Conservation (phyloP, 2,329 filamentous ascomycete species). For the Pyrenochaeta sp. region DNA sequence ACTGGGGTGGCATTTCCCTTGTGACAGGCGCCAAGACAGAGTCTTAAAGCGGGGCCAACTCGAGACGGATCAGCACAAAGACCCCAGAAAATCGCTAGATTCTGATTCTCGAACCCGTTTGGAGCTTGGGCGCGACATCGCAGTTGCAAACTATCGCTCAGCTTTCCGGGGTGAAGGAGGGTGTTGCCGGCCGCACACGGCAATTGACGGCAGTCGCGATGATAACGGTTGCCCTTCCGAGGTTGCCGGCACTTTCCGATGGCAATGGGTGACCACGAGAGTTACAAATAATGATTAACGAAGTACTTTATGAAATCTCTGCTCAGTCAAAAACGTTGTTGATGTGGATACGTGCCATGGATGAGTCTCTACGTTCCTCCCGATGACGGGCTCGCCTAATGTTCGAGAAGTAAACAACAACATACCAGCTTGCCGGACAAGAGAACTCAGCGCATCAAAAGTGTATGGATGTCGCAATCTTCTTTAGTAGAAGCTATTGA, state of each 20-base stretch:
- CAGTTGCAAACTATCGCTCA: slow-evolving; percentile 12
- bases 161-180: slow-evolving; percentile 27
- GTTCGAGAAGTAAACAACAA: too few species aligned
- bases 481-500: too few species aligned
- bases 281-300: too few species aligned
- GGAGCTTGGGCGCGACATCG: slow-evolving; percentile 7
- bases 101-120: background rate
- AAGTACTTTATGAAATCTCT: background rate
- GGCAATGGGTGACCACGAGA: too few species aligned
- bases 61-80: slow-evolving; percentile 27
- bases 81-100: slow-evolving; percentile 10
- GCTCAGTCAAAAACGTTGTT: background rate
- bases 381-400: too few species aligned
- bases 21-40: slow-evolving; percentile 45
- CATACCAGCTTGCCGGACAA: too few species aligned
- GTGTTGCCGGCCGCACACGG: slow-evolving; percentile 30
- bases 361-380: too few species aligned
- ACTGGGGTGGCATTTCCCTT: slow-evolving; percentile 42
- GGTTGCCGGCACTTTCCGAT: slow-evolving; percentile 19
- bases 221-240: slow-evolving; percentile 17
- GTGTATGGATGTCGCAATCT: too few species aligned
- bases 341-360: too few species aligned
- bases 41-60: slow-evolving; percentile 34
- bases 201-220: slow-evolving; percentile 34
- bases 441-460: too few species aligned